A percentile compares a stretch with the other conserved stretches of the same genome.
These are phyloP conservation scores for Aspergillus mulundensis DNA, from an alignment of 495 filamentous ascomycete species.

Conservation along the genomic window DNA sequence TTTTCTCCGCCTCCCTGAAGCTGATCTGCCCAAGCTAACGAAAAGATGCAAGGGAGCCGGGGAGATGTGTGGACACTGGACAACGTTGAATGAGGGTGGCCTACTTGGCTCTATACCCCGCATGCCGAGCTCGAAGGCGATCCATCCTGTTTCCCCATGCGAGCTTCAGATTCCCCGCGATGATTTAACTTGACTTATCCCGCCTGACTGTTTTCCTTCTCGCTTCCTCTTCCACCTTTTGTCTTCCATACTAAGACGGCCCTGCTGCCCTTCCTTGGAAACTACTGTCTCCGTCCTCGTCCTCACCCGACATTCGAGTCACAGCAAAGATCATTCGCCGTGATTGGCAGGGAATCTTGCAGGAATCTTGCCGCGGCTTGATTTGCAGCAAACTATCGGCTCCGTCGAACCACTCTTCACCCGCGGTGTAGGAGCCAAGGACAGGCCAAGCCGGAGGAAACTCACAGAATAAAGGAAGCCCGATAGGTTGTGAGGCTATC, in stretches of 20 bases:
- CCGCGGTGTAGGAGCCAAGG: not conserved
- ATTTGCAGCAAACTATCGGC: not conserved
- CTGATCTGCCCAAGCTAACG: not conserved
- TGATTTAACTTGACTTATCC: not conserved
- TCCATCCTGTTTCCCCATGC: not conserved
- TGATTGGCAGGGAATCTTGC: not conserved
- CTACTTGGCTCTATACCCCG: constrained; percentile 2
- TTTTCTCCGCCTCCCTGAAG: not conserved
- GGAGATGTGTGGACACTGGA: not conserved
- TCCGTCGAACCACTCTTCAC: not conserved
- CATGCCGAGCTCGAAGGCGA: constrained; percentile 6
- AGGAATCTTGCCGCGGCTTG: not conserved
- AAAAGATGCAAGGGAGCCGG: constrained; percentile 2
- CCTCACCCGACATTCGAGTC: not conserved
- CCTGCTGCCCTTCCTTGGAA: not conserved
- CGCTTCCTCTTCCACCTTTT: not conserved
- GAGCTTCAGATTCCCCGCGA: not conserved
- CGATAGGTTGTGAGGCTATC: not conserved
- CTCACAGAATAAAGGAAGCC: not conserved
- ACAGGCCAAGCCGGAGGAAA: not conserved
- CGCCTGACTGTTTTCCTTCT: not conserved
- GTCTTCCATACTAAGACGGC: not conserved
- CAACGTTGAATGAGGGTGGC: not conserved
- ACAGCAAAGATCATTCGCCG: not conserved
- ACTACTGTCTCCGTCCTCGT: not conserved